Conservation (phyloP, 768 basidiomycete genomes). For the Paxillus involutus region DNA sequence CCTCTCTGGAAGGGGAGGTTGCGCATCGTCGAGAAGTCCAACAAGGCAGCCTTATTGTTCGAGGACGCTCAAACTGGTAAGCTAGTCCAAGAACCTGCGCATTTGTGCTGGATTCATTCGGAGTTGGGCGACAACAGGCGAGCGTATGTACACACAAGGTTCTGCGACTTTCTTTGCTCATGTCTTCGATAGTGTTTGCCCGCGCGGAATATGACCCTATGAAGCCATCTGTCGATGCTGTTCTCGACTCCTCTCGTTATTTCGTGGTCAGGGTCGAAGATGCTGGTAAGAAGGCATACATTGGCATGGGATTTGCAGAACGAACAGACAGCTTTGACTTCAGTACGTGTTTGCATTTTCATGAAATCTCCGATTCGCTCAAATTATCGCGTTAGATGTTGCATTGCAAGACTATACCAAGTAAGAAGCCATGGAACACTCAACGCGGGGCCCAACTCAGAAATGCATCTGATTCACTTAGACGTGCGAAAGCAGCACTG, state of each 20-base stretch:
- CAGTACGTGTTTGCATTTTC: slow-evolving; percentile 51
- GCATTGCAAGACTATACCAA: slow-evolving; percentile 86
- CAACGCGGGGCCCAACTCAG: neutral
- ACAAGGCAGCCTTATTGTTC: slow-evolving; percentile 67
- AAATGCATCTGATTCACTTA: slow-evolving; percentile 23
- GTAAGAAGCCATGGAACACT: slow-evolving; percentile 36
- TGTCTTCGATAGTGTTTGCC: slow-evolving; percentile 70
- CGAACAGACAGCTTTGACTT: slow-evolving; percentile 90
- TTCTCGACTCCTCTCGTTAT: slow-evolving; percentile 92
- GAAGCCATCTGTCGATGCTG: slow-evolving; percentile 89
- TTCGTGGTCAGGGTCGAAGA: slow-evolving; percentile 94
- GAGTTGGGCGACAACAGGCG: slow-evolving; percentile 42
- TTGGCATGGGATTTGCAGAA: slow-evolving; percentile 91
- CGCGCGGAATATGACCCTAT: slow-evolving; percentile 77
- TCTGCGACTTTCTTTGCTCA: slow-evolving; percentile 7
- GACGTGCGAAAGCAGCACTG: slow-evolving; percentile 63
- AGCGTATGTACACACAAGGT: slow-evolving; percentile 49
- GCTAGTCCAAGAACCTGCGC: slow-evolving; percentile 18
- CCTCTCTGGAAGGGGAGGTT: slow-evolving; percentile 93
- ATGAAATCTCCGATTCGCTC: slow-evolving; percentile 1
- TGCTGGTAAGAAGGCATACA: slow-evolving; percentile 82
- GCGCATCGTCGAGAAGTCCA: slow-evolving; percentile 77
- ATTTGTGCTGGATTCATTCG: slow-evolving; percentile 4
- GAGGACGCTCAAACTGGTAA: slow-evolving; percentile 81
- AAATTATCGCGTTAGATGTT: slow-evolving; percentile 53